phyloP scores from a whole-genome alignment of 176 grass and related monocot genomes.

The Tillandsia leiboldiana region DNA sequence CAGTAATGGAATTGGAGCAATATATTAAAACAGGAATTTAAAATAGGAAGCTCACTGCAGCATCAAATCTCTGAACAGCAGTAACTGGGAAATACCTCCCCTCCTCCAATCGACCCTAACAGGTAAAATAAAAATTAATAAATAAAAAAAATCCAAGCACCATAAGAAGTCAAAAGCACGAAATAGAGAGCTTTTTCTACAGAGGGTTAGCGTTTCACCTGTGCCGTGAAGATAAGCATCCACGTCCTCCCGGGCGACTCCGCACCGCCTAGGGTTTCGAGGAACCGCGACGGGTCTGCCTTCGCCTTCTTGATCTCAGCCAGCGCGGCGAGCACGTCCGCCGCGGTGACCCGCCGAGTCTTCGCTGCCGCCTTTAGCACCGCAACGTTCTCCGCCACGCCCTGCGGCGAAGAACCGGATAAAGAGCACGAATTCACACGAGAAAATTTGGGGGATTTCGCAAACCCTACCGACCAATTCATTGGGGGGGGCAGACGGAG shows the following conservation, averaged over 20 bases:
- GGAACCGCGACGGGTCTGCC: conserved; percentile 50
- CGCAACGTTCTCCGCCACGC: conserved; percentile 47
- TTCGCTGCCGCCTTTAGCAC: conserved; percentile 81
- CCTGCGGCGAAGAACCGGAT: conserved; percentile 20
- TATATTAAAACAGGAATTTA: neutral
- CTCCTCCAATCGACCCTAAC: conserved; percentile 58
- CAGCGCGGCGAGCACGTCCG: conserved; percentile 51
- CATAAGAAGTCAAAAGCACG: neutral
- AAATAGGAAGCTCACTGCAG: conserved; percentile 43
- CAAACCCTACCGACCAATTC: conserved; percentile 9
- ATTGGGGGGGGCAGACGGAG: neutral
- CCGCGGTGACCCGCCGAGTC: conserved; percentile 51
- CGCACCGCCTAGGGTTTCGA: conserved; percentile 67
- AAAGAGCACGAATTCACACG: neutral
- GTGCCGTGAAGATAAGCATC: conserved; percentile 95
- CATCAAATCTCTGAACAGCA: conserved; percentile 81
- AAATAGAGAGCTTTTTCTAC: neutral
- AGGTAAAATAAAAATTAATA: neutral
- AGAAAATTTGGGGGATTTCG: neutral
- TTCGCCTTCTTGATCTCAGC: conserved; percentile 71
- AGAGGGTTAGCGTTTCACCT: conserved; percentile 23
- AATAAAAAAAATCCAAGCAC: neutral
- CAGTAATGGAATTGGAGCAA: too few species aligned
- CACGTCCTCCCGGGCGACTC: conserved; percentile 87
- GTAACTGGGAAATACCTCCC: conserved; percentile 86